Conservation (phyloP, 1,284 basidiomycete species). For the Malassezia slooffiae region DNA sequence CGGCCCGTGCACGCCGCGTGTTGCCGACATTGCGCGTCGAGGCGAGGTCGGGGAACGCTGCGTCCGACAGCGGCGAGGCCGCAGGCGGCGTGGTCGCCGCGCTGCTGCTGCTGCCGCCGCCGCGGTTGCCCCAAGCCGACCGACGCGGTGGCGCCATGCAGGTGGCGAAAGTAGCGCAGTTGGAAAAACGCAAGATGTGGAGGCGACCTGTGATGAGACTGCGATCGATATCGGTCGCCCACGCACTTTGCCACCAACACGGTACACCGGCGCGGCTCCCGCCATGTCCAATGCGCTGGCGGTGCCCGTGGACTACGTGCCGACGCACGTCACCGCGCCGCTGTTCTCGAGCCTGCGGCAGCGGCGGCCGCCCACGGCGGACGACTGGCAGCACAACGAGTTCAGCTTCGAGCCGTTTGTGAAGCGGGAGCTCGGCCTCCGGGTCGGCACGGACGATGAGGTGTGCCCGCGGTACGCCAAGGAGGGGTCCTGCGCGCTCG, state of each 20-base stretch:
- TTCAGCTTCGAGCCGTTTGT: conserved; percentile 71
- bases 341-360: conserved; percentile 14
- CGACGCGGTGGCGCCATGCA: no score
- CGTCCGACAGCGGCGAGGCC: no score
- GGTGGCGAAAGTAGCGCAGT: no score
- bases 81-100: no score
- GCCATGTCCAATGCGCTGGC: conserved; percentile 10
- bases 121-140: no score
- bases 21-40: background rate
- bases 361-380: conserved; percentile 9
- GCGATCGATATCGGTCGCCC: no score
- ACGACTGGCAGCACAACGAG: conserved; percentile 58
- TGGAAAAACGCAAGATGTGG: no score
- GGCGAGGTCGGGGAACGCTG: conserved; percentile 11
- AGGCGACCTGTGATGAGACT: no score
- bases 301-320: conserved; percentile 11
- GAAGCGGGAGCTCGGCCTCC: conserved; percentile 71
- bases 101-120: no score
- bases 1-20: conserved; percentile 9
- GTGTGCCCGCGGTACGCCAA: conserved; percentile 28
- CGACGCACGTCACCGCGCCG: conserved; percentile 11
- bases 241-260: no score
- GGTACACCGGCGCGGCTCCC: no score
- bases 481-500: conserved; percentile 20
- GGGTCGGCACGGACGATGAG: conserved; percentile 69